phyloP scores from a whole-genome alignment of 2,329 filamentous ascomycete species.

The Trichoderma guizhouense region DNA sequence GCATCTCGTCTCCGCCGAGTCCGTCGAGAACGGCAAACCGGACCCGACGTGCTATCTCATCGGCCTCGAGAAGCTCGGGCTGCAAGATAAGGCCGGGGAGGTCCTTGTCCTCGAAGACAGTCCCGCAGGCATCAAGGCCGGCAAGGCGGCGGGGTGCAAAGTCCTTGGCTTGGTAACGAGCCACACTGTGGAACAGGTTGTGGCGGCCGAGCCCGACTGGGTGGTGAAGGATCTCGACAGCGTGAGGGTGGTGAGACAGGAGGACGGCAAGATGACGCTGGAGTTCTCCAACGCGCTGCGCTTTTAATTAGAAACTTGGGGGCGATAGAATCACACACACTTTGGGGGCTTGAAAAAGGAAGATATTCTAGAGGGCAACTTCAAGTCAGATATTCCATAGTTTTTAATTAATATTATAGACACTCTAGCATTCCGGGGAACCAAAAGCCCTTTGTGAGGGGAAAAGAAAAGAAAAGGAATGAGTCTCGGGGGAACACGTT shows the following conservation, averaged over 20 bases:
- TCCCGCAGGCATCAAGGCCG: slow-evolving; percentile 77
- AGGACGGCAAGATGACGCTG: slow-evolving; percentile 59
- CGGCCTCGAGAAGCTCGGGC: slow-evolving; percentile 59
- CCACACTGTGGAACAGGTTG: slow-evolving; percentile 69
- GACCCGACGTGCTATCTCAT: slow-evolving; percentile 72
- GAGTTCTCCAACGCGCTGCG: slow-evolving; percentile 63
- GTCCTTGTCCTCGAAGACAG: slow-evolving; percentile 85
- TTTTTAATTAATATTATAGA: not conserved
- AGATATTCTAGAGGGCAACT: not conserved
- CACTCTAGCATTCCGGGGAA: not conserved
- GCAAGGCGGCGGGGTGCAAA: slow-evolving; percentile 80
- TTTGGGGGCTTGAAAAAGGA: not conserved
- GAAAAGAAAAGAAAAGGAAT: too few species aligned
- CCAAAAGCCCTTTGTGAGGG: not conserved
- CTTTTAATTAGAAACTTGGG: slow-evolving; percentile 17
- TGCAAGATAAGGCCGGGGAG: slow-evolving; percentile 44
- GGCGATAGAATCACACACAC: not conserved
- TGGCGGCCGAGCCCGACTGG: slow-evolving; percentile 79
- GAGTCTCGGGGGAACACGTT: not conserved
- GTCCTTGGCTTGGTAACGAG: slow-evolving; percentile 84
- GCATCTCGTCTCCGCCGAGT: slow-evolving; percentile 71
- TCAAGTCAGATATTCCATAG: not conserved
- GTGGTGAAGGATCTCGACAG: slow-evolving; percentile 76
- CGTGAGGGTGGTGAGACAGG: slow-evolving; percentile 59
- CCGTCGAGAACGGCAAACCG: slow-evolving; percentile 71